Conservation (phyloP, 164 flowering plant genomes). For the Vitis riparia region DNA sequence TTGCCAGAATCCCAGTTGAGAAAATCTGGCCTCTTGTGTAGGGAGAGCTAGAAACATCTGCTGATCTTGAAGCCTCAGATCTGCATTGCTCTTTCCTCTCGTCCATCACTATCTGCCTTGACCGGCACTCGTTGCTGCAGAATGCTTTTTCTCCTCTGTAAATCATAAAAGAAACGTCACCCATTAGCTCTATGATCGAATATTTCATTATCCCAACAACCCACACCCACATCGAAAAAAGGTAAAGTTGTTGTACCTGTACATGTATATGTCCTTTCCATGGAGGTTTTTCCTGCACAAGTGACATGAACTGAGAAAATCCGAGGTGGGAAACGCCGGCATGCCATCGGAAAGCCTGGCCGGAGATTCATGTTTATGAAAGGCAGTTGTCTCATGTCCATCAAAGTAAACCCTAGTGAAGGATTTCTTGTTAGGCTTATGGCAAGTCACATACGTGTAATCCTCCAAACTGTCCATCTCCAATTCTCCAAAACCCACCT, state of each 20-base stretch:
- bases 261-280: constrained; percentile 80
- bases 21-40: constrained; percentile 40
- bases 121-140: constrained; percentile 76
- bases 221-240: background rate
- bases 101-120: constrained; percentile 61
- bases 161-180: background rate
- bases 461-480: constrained; percentile 35
- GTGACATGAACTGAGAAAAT: constrained; percentile 62
- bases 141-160: constrained; percentile 87
- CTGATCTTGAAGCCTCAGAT: constrained; percentile 52
- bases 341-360: constrained; percentile 8
- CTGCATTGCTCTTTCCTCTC: constrained; percentile 64
- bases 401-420: constrained; percentile 36
- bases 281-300: constrained; percentile 61
- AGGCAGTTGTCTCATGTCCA: constrained; percentile 5
- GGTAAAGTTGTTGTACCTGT: constrained; percentile 43
- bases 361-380: constrained; percentile 28
- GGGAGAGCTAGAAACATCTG: constrained; percentile 40
- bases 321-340: constrained; percentile 30
- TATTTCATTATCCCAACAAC: background rate
- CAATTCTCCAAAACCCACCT: constrained; percentile 12
- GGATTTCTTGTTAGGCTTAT: constrained; percentile 33
- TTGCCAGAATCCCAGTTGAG: constrained; percentile 59
- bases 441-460: constrained; percentile 47
- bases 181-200: background rate